Percentiles rank a stretch among this genome's conserved stretches.
Evolutionary conservation across 805 yeast genomes (phyloP).

Genomic region (Lipomyces chichibuensis): DNA sequence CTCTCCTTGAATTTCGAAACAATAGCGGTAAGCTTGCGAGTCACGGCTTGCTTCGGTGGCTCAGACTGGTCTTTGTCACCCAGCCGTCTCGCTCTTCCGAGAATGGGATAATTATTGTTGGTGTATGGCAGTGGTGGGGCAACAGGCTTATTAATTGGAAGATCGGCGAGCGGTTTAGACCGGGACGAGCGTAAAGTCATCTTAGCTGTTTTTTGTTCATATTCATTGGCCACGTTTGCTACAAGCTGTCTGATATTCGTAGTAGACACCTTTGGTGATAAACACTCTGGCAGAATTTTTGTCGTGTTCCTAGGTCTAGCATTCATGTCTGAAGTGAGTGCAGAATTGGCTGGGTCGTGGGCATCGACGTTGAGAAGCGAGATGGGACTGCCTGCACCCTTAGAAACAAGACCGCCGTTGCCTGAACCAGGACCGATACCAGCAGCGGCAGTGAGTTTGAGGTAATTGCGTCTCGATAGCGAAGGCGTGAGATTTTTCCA

Average conservation of each 20-base stretch:
- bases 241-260: slow-evolving; percentile 26
- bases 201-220: not conserved
- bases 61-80: slow-evolving; percentile 21
- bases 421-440: slow-evolving; percentile 34
- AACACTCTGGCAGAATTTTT: slow-evolving; percentile 27
- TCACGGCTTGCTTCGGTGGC: not conserved
- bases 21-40: not conserved
- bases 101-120: slow-evolving; percentile 9
- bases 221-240: slow-evolving; percentile 19
- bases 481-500: slow-evolving; percentile 44
- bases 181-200: slow-evolving; percentile 19
- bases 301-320: slow-evolving; percentile 5
- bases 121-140: not conserved
- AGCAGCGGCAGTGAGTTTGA: slow-evolving; percentile 28
- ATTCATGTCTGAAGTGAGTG: not conserved
- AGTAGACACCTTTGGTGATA: slow-evolving; percentile 29
- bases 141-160: slow-evolving; percentile 23
- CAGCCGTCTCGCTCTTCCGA: slow-evolving; percentile 27
- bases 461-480: slow-evolving; percentile 28
- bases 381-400: slow-evolving; percentile 29
- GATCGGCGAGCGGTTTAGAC: slow-evolving; percentile 26
- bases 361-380: slow-evolving; percentile 4
- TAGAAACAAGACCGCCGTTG: slow-evolving; percentile 13
- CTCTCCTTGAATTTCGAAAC: not conserved
- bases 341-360: not conserved